Percentiles rank a stretch among this genome's conserved stretches.
Conservation (phyloP, 371 early-diverging fungal species). For the Apophysomyces variabilis region DNA sequence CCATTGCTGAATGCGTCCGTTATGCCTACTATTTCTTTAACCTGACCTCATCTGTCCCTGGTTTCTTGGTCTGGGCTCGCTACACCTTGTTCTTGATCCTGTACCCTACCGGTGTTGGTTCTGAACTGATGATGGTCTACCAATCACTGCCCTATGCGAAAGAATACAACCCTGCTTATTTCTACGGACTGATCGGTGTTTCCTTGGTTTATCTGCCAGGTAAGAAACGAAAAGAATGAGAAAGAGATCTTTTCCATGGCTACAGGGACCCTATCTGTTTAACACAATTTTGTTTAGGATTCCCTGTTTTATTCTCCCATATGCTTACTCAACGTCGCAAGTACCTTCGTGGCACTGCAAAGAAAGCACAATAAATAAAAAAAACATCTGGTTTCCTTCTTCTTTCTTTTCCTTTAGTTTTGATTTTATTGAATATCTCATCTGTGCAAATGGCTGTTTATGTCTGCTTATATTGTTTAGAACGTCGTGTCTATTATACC, state of each 20-base stretch:
- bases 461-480: slow-evolving; percentile 1
- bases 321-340: slow-evolving; percentile 90
- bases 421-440: neutral
- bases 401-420: neutral
- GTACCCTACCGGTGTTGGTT: slow-evolving; percentile 89
- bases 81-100: slow-evolving; percentile 91
- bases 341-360: slow-evolving; percentile 47
- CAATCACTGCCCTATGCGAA: slow-evolving; percentile 72
- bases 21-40: slow-evolving; percentile 85
- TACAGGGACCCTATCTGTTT: neutral
- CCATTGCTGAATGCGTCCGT: slow-evolving; percentile 87
- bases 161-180: slow-evolving; percentile 51
- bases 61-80: slow-evolving; percentile 68
- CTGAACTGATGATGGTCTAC: slow-evolving; percentile 82
- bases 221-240: slow-evolving; percentile 32
- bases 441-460: neutral
- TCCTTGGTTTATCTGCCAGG: slow-evolving; percentile 76
- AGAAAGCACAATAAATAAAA: slow-evolving; percentile 17
- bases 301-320: slow-evolving; percentile 87
- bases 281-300: slow-evolving; percentile 39
- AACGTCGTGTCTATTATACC: slow-evolving; percentile 39
- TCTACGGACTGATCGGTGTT: slow-evolving; percentile 55
- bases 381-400: neutral
- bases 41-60: slow-evolving; percentile 55
- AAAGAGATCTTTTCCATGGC: neutral